Percentiles rank a stretch among this genome's conserved stretches.
Evolutionary conservation across 305 asterid genomes (phyloP).

Genomic region (Fraxinus sp.): DNA sequence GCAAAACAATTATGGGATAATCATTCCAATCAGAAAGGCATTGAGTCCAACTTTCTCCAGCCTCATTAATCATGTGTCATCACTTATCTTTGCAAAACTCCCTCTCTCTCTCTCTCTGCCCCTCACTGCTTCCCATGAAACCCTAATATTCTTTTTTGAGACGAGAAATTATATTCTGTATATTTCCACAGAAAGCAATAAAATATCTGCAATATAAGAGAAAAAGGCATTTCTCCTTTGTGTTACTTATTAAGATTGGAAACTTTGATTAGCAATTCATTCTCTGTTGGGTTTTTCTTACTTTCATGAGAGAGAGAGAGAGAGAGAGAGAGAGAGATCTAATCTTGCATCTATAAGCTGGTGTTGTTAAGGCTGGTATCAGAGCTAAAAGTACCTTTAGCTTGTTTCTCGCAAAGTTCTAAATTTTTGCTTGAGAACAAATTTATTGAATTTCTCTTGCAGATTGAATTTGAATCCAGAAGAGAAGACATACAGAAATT

Average conservation of each 20-base stretch:
- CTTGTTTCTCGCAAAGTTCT: constrained; percentile 10
- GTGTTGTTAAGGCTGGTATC: constrained; percentile 34
- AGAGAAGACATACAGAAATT: background rate
- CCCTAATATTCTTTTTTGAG: constrained; percentile 19
- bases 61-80: constrained; percentile 66
- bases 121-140: constrained; percentile 41
- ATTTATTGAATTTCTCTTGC: constrained; percentile 2
- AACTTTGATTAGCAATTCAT: constrained; percentile 33
- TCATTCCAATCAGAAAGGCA: constrained; percentile 72
- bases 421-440: constrained; percentile 6
- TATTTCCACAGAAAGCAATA: constrained; percentile 53
- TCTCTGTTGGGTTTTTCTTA: constrained; percentile 28
- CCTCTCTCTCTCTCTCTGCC: background rate
- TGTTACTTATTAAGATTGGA: constrained; percentile 25
- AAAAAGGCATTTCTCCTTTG: constrained; percentile 21
- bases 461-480: constrained; percentile 1
- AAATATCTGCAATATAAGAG: constrained; percentile 38
- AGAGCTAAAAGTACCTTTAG: constrained; percentile 40
- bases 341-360: constrained; percentile 23
- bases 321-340: constrained; percentile 18
- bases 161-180: constrained; percentile 28
- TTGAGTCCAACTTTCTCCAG: constrained; percentile 41
- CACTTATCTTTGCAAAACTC: constrained; percentile 42
- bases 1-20: constrained; percentile 77
- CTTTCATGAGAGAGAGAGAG: constrained; percentile 15